Evolutionary conservation across 192 early-diverging fungal genomes (phyloP), one percentile per base, ranked within the genome.

Genomic region (Radiomyces spectabilis): DNA sequence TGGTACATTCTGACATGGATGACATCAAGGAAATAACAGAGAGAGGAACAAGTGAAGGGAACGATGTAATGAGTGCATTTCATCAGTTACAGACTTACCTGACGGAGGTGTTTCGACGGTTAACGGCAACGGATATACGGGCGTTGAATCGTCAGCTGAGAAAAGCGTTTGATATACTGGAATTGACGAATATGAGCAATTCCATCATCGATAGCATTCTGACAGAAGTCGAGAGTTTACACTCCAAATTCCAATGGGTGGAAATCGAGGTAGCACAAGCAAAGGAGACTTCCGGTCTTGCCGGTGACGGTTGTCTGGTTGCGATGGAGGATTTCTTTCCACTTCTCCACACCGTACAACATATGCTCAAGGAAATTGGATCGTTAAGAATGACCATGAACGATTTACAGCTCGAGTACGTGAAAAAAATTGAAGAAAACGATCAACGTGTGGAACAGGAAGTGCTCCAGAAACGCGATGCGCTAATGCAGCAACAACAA

Each of bases 351-450:
- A 43, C 69, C 1, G 63, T 75, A 2, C 75, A 75, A 44, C 59
- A 71, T 22, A 59, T 77, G 59, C 54, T 82, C 7, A 53, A 69
- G 2, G 77, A 79, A 50, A 64, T 82, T 40, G 77, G 80, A 3
- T 60, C 60, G 5, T 35, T 79, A 22, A 56, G 80, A 3, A 77
- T 72, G 48, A 77, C 73, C 7, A 67, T 79, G 52, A 82, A 82
- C 55, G 77, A 76, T 24, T 61, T 82, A 38, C 80, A 82, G 33
- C 63, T 75, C n/a, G 72, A 74, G 21, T 79, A 82, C 60, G 74
- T 82, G 9, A 74, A 68, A 22, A 82, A 82, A 40, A 75, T 82
- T 15, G 71, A 75, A 26, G 68, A 79, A 25, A 70, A 65, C 49
- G 65, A 71, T 5, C 59, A 66, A 15, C 63, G 59, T 30, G 77